These are phyloP conservation scores for Bocquillonia castaneifolia DNA, from an alignment of 441 rosid genomes.

Conservation along the genomic window DNA sequence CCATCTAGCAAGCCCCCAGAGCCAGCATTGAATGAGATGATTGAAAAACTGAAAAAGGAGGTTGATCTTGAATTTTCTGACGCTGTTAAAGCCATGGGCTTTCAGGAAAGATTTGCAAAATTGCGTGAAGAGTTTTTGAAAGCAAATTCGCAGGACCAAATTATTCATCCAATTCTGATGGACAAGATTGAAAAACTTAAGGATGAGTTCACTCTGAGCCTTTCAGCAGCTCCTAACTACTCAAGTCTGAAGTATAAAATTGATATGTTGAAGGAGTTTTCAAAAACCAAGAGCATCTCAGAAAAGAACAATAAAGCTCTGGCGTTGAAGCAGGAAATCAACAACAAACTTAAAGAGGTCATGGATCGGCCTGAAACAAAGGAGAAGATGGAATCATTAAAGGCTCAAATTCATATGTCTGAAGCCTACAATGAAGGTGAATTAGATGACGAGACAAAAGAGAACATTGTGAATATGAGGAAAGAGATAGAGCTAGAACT, in stretches of 20 bases:
- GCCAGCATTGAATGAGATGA: constrained; percentile 51
- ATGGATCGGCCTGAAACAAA: constrained; percentile 48
- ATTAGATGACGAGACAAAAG: constrained; percentile 50
- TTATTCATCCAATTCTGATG: constrained; percentile 49
- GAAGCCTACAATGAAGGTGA: constrained; percentile 51
- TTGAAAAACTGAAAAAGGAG: constrained; percentile 60
- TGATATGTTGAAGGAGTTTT: constrained; percentile 62
- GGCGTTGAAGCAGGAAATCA: constrained; percentile 46
- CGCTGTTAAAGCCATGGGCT: constrained; percentile 58
- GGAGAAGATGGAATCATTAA: constrained; percentile 58
- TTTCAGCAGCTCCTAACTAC: constrained; percentile 56
- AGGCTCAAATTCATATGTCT: constrained; percentile 44
- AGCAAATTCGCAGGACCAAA: constrained; percentile 48
- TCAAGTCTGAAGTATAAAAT: constrained; percentile 55
- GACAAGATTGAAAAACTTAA: constrained; percentile 63
- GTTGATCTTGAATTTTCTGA: constrained; percentile 61
- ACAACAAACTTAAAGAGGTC: constrained; percentile 55
- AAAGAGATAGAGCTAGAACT: constrained; percentile 52
- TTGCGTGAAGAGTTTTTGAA: constrained; percentile 48
- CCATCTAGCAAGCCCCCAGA: constrained; percentile 52
- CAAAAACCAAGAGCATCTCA: constrained; percentile 47
- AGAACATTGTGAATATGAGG: constrained; percentile 41
- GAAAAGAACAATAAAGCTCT: constrained; percentile 34
- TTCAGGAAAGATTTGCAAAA: constrained; percentile 43
- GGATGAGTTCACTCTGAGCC: constrained; percentile 46